Conservation (phyloP, 2,329 filamentous ascomycete genomes). For the Pseudogymnoascus sp. region DNA sequence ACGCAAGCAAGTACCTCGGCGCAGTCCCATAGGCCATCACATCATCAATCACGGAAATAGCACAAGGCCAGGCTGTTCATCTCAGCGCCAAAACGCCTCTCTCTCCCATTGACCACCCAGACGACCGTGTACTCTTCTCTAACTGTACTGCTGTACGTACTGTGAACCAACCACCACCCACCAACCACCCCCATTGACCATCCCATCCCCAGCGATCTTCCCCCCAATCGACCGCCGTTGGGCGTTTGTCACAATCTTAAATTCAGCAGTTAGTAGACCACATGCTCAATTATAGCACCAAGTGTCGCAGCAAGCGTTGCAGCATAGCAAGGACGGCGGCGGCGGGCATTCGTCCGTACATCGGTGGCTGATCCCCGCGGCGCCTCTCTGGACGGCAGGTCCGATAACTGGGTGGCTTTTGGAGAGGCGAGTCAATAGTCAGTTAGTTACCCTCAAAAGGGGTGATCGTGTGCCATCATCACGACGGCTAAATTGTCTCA, state of each 20-base stretch:
- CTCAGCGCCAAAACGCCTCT: not conserved
- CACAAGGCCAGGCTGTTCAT: not conserved
- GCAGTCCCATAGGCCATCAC: not conserved
- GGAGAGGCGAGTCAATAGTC: not conserved
- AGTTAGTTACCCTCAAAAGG: not conserved
- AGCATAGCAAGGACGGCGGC: not conserved
- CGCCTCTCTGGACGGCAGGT: not conserved
- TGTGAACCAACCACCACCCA: not conserved
- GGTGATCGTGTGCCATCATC: slow-evolving; percentile 7
- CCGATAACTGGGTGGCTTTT: not conserved
- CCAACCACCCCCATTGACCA: not conserved
- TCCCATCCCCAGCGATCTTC: not conserved
- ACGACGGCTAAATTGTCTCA: slow-evolving; percentile 2
- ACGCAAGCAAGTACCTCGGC: not conserved
- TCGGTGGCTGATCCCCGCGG: not conserved
- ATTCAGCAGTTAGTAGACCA: not conserved
- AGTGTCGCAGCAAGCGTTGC: too few relatives aligned
- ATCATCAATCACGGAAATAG: not conserved
- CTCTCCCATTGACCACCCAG: slow-evolving; percentile 3
- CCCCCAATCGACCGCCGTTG: not conserved
- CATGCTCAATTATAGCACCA: not conserved
- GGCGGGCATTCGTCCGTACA: not conserved
- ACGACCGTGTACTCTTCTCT: not conserved
- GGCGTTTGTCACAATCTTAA: slow-evolving; percentile 8
- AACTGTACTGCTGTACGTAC: not conserved